Base-by-base conservation (phyloP, 2,329 filamentous ascomycete species). In the Trichoderma koningiopsis region DNA sequence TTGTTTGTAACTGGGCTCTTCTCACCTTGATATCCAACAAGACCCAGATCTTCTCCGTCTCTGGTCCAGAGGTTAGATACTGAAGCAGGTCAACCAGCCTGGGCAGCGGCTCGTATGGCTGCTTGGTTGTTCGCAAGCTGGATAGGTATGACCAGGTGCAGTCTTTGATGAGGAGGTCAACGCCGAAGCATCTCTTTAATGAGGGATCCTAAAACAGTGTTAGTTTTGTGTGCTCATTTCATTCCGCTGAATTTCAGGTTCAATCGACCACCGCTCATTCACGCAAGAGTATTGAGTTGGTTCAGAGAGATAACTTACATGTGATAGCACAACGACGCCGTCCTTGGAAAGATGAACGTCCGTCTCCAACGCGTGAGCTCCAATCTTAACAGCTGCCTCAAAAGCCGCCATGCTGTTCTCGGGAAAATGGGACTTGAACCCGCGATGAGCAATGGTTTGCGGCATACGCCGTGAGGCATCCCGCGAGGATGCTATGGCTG, bases 371-470 rank as follows among this genome's bases (percentile, higher is more conserved):
- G 91, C 95, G 75, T 96, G 88, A 0, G 92, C 88, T 24, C 93
- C 93, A 22, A 88, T 89, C 37, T 88, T 83, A 2, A 95, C 86
- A 1, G 94, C 94, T 33, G 86, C 90, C 69, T 83, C 83, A 81
- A 97, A 96, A 8, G 92, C 91, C 19, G 84, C 86, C 85, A 97
- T 89, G 1, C 92, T 91, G 80, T 98, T 98, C 79, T 98, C 95
- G 0, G 95, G 93, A 73, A 86, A 92, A 63, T 85, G 85, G 0
- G 89, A 89, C 77, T 92, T 95, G 84, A 90, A 93, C 56, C 92
- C 92, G 69, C 92, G 86, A 81, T 95, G 92, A 1, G 91, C 91
- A 72, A 96, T 93, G 68, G 89, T 86, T 77, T 93, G 91, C 1
- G 92, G 92, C 61, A 89, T 78, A 29, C 72, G 75, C 5, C 75